Base-by-base conservation (phyloP, 139 green algal genomes). In the Chlamydomonas incerta region DNA sequence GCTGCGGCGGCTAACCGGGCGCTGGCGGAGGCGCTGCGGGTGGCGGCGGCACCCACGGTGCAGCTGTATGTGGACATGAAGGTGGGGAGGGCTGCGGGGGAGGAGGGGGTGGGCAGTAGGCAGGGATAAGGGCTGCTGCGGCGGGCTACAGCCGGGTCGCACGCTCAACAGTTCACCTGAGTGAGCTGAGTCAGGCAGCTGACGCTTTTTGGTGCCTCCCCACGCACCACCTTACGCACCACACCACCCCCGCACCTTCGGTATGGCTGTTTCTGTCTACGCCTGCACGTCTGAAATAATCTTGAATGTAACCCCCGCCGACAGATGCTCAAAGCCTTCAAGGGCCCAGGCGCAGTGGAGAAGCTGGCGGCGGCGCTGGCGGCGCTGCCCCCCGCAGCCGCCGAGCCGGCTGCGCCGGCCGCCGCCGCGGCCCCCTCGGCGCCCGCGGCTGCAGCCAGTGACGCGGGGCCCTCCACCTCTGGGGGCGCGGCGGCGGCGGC, bases 61-160 rank as follows among this genome's bases (percentile, higher is more conserved):
- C 89, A 92, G 41, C 37, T 93, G 14, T 95, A 94, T 41, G 31
- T 47, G 0, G 87, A 89, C 83, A 94, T 94, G 88, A 94, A 92
- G 90, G 83, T n/a, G 35, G 37, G 41, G 6, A 8, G 41, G 41
- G 41, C 41, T 13, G 8, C 8, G 41, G 41, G 41, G 41, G 41
- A 50, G 41, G 8, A 50, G 41, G 41, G 41, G 41, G 41, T 5
- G 41, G 41, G 41, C 5, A 8, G 41, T 13, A 50, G 41, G 41
- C 41, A 50, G 8, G 41, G 41, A 13, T 8, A 5, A 50, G 41
- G 41, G 6, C 41, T 50, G 6, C 41, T 13, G 41, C n/a, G n/a
- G n/a, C n/a, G n/a, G n/a, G n/a, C n/a, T n/a, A n/a, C n/a, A n/a
- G n/a, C n/a, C n/a, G n/a, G n/a, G n/a, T n/a, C n/a, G n/a, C n/a